Percentiles rank a stretch among this genome's conserved stretches.
Evolutionary conservation across 331 rosid genomes (phyloP).

Genomic region (Pyracantha coccinea): DNA sequence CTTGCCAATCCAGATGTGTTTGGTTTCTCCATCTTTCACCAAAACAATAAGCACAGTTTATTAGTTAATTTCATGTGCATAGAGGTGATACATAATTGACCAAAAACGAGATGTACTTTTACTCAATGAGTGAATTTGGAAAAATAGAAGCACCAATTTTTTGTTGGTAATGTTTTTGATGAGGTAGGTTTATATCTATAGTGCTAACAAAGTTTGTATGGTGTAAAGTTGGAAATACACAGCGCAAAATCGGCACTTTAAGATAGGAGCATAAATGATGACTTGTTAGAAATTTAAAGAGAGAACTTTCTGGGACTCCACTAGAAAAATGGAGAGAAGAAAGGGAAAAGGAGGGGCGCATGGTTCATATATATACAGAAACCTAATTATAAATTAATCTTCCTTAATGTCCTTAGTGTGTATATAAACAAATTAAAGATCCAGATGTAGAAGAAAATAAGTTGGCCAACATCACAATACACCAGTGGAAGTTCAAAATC

Average conservation of each 20-base stretch:
- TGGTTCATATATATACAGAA: neutral
- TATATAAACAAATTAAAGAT: neutral
- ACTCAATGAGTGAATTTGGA: neutral
- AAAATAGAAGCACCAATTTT: neutral
- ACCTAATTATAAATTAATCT: neutral
- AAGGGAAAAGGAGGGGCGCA: neutral
- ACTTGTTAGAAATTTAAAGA: neutral
- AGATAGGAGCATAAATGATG: neutral
- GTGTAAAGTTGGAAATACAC: neutral
- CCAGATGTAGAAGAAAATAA: neutral
- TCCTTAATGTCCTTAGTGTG: neutral
- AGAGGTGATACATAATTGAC: neutral
- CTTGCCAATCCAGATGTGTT: slow-evolving; percentile 40
- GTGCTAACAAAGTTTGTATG: neutral
- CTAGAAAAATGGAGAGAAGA: neutral
- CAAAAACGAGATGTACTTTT: neutral
- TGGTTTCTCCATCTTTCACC: slow-evolving; percentile 37
- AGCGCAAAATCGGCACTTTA: neutral
- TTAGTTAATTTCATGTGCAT: neutral
- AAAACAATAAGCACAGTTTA: neutral
- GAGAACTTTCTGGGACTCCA: neutral
- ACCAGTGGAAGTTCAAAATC: neutral
- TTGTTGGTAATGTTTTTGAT: neutral
- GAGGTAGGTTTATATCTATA: neutral
- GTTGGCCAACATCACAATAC: neutral